Conservation (phyloP, 148 eudicot species). For the Mesembryanthemum crystallinum region DNA sequence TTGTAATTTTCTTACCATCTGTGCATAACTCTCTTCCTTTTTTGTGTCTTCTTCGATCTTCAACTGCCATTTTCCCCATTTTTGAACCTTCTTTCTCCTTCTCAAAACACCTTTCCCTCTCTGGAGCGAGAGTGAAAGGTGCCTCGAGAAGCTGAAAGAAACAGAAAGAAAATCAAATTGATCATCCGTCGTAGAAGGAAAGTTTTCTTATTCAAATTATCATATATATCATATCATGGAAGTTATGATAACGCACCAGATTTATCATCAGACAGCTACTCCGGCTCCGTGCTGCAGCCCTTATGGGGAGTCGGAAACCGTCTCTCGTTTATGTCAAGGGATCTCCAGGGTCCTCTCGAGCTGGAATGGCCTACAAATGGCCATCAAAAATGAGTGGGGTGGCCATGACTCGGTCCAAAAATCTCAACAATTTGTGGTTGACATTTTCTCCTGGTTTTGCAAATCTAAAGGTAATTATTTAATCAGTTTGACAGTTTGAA, state of each 20-base stretch:
- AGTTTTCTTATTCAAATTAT: neutral
- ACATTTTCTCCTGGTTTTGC: conserved; percentile 45
- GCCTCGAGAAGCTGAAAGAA: conserved; percentile 9
- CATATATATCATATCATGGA: neutral
- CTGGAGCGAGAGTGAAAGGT: conserved; percentile 12
- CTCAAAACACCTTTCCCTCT: conserved; percentile 20
- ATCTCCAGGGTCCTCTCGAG: conserved; percentile 30
- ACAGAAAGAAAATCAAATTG: no score
- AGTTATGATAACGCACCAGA: neutral
- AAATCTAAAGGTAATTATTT: conserved; percentile 56
- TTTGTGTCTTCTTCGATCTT: neutral
- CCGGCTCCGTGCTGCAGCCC: neutral
- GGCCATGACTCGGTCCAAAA: conserved; percentile 52
- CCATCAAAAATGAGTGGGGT: conserved; percentile 59
- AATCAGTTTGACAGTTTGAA: neutral
- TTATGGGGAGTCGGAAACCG: neutral
- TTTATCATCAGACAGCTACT: no score
- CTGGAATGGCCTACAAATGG: conserved; percentile 62
- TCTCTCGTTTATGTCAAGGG: conserved; percentile 16
- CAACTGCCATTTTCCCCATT: neutral
- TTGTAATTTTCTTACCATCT: no score
- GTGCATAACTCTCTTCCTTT: neutral
- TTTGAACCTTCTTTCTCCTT: neutral
- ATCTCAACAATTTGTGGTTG: conserved; percentile 44
- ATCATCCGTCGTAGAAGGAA: neutral